These are phyloP conservation scores for Parathielavia appendiculata DNA, from an alignment of 495 filamentous ascomycete genomes.

Conservation along the genomic window DNA sequence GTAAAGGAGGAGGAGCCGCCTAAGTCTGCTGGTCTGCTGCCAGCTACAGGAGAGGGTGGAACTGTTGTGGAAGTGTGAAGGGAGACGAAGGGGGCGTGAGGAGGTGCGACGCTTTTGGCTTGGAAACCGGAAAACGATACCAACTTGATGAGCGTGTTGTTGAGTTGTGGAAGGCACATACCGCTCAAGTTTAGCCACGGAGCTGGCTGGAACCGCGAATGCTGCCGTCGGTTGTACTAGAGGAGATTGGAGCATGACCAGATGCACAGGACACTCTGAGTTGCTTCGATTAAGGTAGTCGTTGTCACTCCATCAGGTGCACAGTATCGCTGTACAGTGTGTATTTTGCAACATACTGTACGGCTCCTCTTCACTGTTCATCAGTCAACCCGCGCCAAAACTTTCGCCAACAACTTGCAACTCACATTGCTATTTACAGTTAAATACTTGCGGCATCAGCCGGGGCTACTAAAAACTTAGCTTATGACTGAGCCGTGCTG, in stretches of 20 bases:
- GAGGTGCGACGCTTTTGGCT: neutral
- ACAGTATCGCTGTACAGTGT: neutral
- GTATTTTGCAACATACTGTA: neutral
- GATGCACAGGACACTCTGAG: neutral
- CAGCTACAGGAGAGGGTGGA: neutral
- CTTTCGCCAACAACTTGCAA: neutral
- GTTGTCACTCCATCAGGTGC: neutral
- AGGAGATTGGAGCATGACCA: neutral
- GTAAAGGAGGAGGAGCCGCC: constrained; percentile 22
- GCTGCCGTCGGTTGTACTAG: neutral
- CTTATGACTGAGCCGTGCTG: neutral
- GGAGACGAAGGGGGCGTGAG: neutral
- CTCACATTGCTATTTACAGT: neutral
- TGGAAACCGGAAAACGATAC: neutral
- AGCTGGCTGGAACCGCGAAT: neutral
- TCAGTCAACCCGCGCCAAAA: neutral
- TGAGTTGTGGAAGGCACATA: neutral
- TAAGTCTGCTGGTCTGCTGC: neutral
- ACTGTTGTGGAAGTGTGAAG: neutral
- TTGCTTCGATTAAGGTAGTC: neutral
- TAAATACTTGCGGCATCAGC: neutral
- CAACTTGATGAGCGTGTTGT: constrained; percentile 1
- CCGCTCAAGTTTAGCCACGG: neutral
- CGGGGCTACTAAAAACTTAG: neutral
- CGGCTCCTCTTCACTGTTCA: neutral